Conservation (phyloP, 305 asterid species). For the Rubia peregrina region DNA sequence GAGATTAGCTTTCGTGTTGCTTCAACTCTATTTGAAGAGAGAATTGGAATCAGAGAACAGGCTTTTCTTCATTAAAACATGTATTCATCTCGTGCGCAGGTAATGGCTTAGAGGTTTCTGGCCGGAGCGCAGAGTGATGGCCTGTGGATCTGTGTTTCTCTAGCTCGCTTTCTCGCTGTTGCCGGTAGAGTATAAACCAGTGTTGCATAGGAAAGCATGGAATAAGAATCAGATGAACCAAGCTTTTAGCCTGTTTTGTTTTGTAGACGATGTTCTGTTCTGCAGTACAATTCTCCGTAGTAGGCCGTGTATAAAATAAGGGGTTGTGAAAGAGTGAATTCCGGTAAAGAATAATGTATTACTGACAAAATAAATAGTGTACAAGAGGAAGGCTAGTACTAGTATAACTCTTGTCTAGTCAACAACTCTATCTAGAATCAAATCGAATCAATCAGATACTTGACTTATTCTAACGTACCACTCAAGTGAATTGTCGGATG, state of each 20-base stretch:
- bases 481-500: no score
- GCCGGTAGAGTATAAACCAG: neutral
- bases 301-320: no score
- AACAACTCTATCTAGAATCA: no score
- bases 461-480: no score
- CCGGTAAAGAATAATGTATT: no score
- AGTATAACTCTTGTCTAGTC: no score
- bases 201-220: neutral
- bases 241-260: neutral
- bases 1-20: conserved; percentile 13
- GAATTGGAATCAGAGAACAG: neutral
- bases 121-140: conserved; percentile 32
- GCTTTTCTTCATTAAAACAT: neutral
- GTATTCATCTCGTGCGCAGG: conserved; percentile 34
- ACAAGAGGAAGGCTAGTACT: no score
- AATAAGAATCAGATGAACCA: neutral
- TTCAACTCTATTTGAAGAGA: no score
- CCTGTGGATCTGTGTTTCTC: conserved; percentile 1
- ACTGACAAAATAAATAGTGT: no score
- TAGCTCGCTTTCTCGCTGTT: no score
- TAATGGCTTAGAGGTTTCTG: conserved; percentile 72
- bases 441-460: no score
- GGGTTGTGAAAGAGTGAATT: no score
- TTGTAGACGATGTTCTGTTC: neutral
- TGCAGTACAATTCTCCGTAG: neutral